phyloP scores from a whole-genome alignment of 352 stramenopile genomes.

The Nothophytophthora sp. region DNA sequence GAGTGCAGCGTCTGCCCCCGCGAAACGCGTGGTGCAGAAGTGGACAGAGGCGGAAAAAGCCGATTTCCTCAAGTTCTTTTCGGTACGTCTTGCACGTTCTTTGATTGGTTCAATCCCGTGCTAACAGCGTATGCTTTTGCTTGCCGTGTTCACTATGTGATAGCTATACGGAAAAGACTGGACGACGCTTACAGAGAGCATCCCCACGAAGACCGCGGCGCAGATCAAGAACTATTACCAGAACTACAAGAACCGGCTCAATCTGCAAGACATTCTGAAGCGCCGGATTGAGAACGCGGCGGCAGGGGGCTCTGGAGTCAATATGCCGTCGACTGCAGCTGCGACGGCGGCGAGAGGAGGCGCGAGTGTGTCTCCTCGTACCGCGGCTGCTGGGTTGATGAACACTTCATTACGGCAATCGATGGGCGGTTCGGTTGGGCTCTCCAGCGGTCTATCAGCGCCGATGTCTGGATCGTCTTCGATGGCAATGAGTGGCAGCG shows the following conservation, averaged over 20 bases:
- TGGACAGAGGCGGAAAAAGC: conserved; percentile 90
- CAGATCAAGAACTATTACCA: conserved; percentile 95
- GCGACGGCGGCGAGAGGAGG: conserved; percentile 14
- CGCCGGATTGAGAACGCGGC: conserved; percentile 61
- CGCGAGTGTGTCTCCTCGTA: conserved; percentile 28
- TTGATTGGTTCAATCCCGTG: no score
- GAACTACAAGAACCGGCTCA: conserved; percentile 92
- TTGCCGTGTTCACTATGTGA: conserved; percentile 18
- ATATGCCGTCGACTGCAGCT: background rate
- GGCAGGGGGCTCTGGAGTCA: conserved; percentile 16
- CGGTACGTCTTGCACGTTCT: conserved; percentile 39
- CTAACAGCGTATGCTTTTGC: conserved; percentile 1
- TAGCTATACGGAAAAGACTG: conserved; percentile 89
- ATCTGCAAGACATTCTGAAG: conserved; percentile 88
- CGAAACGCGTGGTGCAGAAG: conserved; percentile 88
- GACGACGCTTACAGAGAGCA: conserved; percentile 82
- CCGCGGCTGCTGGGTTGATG: conserved; percentile 33
- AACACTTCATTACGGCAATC: conserved; percentile 29
- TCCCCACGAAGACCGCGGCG: conserved; percentile 87
- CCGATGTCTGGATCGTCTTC: conserved; percentile 21
- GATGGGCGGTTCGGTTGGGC: conserved; percentile 19
- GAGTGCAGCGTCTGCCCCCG: conserved; percentile 23
- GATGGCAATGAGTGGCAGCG: conserved; percentile 20
- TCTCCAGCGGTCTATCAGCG: conserved; percentile 14
- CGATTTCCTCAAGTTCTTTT: conserved; percentile 89